These are phyloP conservation scores for Volvox reticuliferus DNA, from an alignment of 139 green algal genomes.

Conservation along the genomic window DNA sequence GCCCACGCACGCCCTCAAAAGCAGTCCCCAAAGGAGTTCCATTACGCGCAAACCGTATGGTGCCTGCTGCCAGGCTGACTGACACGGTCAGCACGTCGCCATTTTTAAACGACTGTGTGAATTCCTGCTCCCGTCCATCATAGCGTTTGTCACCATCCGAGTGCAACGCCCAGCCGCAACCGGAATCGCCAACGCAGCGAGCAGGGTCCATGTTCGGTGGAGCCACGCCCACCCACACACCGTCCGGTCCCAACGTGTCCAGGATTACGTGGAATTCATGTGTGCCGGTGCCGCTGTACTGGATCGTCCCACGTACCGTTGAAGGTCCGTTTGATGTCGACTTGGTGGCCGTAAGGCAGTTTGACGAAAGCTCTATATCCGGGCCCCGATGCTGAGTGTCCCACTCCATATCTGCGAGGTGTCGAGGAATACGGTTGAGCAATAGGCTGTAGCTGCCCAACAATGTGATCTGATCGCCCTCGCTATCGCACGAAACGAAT, in stretches of 20 bases:
- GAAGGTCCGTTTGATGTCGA: constrained; percentile 56
- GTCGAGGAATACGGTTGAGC: constrained; percentile 67
- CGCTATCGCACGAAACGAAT: constrained; percentile 75
- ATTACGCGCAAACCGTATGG: constrained; percentile 67
- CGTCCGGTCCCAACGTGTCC: constrained; percentile 71
- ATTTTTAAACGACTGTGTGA: constrained; percentile 67
- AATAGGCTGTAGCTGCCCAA: constrained; percentile 72
- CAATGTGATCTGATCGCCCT: constrained; percentile 69
- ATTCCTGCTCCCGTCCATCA: constrained; percentile 70
- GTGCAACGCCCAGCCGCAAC: constrained; percentile 72
- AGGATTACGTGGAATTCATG: constrained; percentile 80
- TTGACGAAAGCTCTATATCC: constrained; percentile 74
- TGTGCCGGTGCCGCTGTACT: constrained; percentile 62
- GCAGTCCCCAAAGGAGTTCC: constrained; percentile 66
- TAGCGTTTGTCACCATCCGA: constrained; percentile 73
- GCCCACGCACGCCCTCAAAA: constrained; percentile 64
- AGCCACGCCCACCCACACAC: constrained; percentile 73
- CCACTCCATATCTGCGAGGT: constrained; percentile 72
- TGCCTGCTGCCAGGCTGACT: constrained; percentile 60
- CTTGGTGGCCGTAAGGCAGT: constrained; percentile 76
- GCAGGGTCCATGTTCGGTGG: constrained; percentile 59
- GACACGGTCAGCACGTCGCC: constrained; percentile 75
- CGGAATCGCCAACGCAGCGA: constrained; percentile 63
- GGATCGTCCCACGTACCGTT: constrained; percentile 69
- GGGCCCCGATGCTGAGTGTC: constrained; percentile 64